phyloP scores from a whole-genome alignment of 208 protist species.

The Blastocrithidia nonstop region DNA sequence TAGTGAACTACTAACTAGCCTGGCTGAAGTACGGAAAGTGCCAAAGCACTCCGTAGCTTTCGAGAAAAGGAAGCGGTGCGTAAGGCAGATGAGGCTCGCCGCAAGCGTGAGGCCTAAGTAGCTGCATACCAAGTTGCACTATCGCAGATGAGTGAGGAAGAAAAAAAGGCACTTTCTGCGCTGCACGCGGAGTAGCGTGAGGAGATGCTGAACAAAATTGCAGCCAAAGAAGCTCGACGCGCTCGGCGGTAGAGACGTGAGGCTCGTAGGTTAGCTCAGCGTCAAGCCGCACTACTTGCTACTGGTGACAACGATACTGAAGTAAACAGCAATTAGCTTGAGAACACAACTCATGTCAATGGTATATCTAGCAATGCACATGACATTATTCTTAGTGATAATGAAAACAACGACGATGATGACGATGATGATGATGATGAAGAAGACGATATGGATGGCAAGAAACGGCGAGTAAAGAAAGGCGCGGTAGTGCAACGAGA shows the following conservation, averaged over 20 bases:
- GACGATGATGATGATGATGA: conserved; percentile 6
- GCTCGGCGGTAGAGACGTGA: conserved; percentile 10
- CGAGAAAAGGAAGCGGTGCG: conserved; percentile 12
- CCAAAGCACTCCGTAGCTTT: conserved; percentile 14
- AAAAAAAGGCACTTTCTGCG: conserved; percentile 25
- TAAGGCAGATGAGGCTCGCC: conserved; percentile 22
- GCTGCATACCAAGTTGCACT: conserved; percentile 34
- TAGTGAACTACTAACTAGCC: conserved; percentile 21
- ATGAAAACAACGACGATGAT: background rate
- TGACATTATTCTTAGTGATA: background rate
- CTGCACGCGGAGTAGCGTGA: conserved; percentile 24
- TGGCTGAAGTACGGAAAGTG: conserved; percentile 7
- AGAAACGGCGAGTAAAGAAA: too few relatives aligned
- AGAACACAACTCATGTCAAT: background rate
- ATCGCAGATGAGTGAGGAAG: conserved; percentile 15
- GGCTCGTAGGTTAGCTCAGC: conserved; percentile 16
- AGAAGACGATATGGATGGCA: background rate
- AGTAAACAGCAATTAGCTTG: background rate
- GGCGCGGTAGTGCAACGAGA: too few relatives aligned
- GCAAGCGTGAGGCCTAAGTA: conserved; percentile 16
- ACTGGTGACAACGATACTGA: background rate
- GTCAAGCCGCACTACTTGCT: background rate
- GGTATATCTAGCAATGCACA: background rate
- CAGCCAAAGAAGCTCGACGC: conserved; percentile 12
- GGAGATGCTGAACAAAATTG: conserved; percentile 12